Evolutionary conservation across 1,284 basidiomycete genomes (phyloP), one percentile per base, ranked within the genome.

Genomic region (Moniliophthora roreri): DNA sequence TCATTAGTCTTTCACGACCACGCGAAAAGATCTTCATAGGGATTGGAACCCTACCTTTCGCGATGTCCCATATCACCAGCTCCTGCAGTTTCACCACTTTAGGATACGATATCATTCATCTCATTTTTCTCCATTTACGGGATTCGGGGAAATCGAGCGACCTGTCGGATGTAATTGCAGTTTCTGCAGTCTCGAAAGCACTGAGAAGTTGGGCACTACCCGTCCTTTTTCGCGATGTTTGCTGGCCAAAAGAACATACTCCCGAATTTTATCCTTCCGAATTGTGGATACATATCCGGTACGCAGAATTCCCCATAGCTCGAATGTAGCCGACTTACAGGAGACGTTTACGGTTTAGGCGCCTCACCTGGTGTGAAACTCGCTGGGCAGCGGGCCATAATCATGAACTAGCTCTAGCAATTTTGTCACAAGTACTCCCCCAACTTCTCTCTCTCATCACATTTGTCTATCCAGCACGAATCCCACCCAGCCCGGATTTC

Each of bases 201-300:
- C 38, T 51, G 23, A 46, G 53, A 37, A 34, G 32, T 4, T 50
- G 34, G 35, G 32, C 41, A 11, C 28, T 54, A 15, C 53, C 49
- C 13, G 23, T 48, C 18, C 38, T 54, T 41, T 54, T 54, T 50
- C n/a, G 44, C 7, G 21, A 42, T 42, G 53, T 54, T 11, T 26
- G 24, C 4, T 54, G 53, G 53, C 53, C 53, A 3, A 54, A 34
- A 39, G 38, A 46, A 24, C 18, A 23, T 13, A 37, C 24, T 6
- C 20, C 15, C 16, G 48, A 51, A 32, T 51, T 54, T 26, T 51
- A 46, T 41, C 53, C 53, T n/a, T 20, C 48, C 24, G n/a, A 48
- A 32, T 16, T 54, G 15, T 54, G 53, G 53, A 36, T 35, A 2
- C 46, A 54, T 36, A 54, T 54, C n/a, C 49, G 38, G 53, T 54